Conservation (phyloP, 2,329 filamentous ascomycete genomes). For the Trichoderma gracile region DNA sequence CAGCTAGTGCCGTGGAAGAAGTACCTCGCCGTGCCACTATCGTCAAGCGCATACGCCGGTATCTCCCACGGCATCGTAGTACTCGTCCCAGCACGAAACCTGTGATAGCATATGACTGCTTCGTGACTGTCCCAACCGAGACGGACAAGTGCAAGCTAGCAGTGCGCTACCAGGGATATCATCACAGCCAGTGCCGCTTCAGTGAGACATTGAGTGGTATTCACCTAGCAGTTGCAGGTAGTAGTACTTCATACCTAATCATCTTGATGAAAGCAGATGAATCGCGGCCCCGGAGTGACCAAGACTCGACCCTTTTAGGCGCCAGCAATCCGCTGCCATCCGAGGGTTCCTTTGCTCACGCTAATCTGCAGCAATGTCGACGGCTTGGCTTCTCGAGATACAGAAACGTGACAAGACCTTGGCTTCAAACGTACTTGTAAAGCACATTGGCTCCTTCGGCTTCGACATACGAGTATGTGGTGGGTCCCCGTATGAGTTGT, state of each 20-base stretch:
- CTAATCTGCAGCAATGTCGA: background rate
- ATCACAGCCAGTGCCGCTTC: background rate
- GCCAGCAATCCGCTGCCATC: background rate
- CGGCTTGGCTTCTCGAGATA: background rate
- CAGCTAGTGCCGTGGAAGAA: background rate
- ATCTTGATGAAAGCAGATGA: background rate
- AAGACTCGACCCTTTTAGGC: background rate
- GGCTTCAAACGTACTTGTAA: constrained; percentile 1
- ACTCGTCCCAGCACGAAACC: background rate
- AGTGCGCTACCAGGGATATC: background rate
- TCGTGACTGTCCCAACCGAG: background rate
- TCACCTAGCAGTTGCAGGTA: too few species aligned
- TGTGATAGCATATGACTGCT: background rate
- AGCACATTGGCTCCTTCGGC: background rate
- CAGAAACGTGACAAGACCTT: background rate
- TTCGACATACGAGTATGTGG: background rate
- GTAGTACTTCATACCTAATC: too few species aligned
- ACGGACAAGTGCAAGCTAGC: background rate
- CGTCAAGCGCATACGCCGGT: background rate
- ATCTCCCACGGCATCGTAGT: background rate
- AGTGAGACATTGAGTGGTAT: constrained; percentile 3
- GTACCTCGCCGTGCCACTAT: background rate
- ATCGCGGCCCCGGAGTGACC: background rate
- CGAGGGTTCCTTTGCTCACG: background rate
- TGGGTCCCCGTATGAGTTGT: constrained; percentile 7